Percentiles rank a stretch among this genome's conserved stretches.
phyloP scores from a whole-genome alignment of 225 moss, liverwort and hornwort species.

The Climacium dendroides region DNA sequence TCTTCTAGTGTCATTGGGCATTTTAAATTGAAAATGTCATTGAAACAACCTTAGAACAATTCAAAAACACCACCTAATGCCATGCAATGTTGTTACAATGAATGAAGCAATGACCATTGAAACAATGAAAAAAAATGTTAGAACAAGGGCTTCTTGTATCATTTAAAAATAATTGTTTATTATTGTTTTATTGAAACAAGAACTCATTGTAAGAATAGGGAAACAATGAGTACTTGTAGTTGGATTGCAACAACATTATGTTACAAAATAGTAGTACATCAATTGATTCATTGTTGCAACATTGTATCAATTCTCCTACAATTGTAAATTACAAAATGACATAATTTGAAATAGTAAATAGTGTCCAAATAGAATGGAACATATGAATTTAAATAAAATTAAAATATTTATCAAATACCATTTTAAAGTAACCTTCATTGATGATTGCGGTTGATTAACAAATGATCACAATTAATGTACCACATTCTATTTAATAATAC shows the following conservation, averaged over 20 bases:
- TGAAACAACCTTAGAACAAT: neutral
- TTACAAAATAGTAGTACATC: neutral
- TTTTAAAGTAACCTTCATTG: neutral
- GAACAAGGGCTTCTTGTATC: neutral
- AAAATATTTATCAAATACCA: neutral
- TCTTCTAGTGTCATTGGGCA: no score
- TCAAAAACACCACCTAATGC: no score
- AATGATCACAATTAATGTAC: neutral
- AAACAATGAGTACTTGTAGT: neutral
- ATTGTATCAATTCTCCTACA: no score
- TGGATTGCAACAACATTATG: neutral
- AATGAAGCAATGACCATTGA: no score
- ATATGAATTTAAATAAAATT: no score
- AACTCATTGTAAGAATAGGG: neutral
- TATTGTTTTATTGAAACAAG: neutral
- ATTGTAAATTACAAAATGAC: no score
- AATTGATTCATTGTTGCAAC: neutral
- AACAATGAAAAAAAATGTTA: no score
- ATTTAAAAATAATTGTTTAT: neutral
- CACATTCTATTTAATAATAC: neutral
- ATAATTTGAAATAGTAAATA: no score
- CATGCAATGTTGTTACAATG: no score
- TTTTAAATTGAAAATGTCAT: neutral
- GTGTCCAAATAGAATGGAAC: no score
- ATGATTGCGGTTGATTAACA: neutral